Conservation (phyloP, 331 rosid species). For the Quercus phellos region DNA sequence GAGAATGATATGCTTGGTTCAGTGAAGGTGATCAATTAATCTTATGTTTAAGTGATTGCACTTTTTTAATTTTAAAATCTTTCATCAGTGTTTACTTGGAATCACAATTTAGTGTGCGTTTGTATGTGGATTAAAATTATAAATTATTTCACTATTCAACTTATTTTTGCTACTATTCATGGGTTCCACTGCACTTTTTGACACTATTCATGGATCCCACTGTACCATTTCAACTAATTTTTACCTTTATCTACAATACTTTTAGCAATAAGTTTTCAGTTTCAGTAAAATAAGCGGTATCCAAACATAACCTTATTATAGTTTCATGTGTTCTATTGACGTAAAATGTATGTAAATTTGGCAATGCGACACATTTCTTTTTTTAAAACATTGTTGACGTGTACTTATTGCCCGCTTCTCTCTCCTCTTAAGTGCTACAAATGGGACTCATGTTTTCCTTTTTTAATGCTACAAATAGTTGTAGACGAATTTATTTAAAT, state of each 20-base stretch:
- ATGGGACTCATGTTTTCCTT: neutral
- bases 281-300: too few relatives aligned
- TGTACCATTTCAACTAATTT: too few relatives aligned
- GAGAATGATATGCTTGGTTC: conserved; percentile 96
- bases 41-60: conserved; percentile 13
- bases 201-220: too few relatives aligned
- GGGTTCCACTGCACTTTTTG: too few relatives aligned
- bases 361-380: neutral
- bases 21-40: conserved; percentile 66
- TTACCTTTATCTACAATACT: too few relatives aligned
- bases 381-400: neutral
- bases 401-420: neutral
- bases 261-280: too few relatives aligned
- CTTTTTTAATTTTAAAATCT: neutral
- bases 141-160: too few relatives aligned
- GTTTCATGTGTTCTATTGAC: neutral
- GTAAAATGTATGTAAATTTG: neutral
- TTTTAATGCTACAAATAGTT: neutral
- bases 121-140: too few relatives aligned
- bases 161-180: too few relatives aligned
- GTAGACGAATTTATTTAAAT: neutral
- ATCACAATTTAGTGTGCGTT: neutral
- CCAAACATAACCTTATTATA: neutral
- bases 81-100: neutral
- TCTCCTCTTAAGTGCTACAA: neutral